Conservation (phyloP, 192 early-diverging fungal genomes). For the Coemansia sp. region DNA sequence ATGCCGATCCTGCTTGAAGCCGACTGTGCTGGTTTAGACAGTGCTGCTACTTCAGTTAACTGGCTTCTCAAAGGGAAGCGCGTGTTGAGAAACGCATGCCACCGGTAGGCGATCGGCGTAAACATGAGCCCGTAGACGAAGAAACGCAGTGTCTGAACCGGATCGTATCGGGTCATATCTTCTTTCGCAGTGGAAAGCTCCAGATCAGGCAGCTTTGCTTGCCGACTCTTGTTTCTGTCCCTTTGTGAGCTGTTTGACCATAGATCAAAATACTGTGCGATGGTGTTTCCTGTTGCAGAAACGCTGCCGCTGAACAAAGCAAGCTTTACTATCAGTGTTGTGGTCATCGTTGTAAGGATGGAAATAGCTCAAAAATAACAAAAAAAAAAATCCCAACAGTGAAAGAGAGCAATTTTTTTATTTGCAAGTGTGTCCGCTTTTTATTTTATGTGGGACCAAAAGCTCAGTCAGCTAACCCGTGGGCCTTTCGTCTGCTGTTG, state of each 20-base stretch:
- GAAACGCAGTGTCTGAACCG: conserved; percentile 24
- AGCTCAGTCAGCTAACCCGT: too few relatives aligned
- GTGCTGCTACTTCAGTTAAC: neutral
- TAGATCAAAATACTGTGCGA: conserved; percentile 22
- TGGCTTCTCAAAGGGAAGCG: conserved; percentile 19
- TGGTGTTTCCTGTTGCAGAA: conserved; percentile 29
- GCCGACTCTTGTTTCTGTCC: neutral
- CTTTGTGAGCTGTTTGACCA: conserved; percentile 4
- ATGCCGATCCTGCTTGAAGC: neutral
- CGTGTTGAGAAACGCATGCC: conserved; percentile 40
- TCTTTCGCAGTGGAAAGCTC: neutral
- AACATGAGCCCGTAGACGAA: conserved; percentile 36
- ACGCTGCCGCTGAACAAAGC: conserved; percentile 34
- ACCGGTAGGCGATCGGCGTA: conserved; percentile 22
- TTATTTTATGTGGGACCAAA: neutral
- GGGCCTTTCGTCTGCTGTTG: conserved; percentile 38
- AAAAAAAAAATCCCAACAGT: neutral
- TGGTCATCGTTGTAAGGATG: neutral
- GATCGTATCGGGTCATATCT: conserved; percentile 10
- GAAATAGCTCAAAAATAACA: too few relatives aligned
- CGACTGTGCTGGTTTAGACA: neutral
- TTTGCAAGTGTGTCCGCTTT: too few relatives aligned
- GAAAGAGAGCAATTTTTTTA: neutral
- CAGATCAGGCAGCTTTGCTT: neutral
- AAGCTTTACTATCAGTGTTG: conserved; percentile 10